phyloP scores from a whole-genome alignment of 2,329 filamentous ascomycete species.

The Arthrobotrys musiformis region DNA sequence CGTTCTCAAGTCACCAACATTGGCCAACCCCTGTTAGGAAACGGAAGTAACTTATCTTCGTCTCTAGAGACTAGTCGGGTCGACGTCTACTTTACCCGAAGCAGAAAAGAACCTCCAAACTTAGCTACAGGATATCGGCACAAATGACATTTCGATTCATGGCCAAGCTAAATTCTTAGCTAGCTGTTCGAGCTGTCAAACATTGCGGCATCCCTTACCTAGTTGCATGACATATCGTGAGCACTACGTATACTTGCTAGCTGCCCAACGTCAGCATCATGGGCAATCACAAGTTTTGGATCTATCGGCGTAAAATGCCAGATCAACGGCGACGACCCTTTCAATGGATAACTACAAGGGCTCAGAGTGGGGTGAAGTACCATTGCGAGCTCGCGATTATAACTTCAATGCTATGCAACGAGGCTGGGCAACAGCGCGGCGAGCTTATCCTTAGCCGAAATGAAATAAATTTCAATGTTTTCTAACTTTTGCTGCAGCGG shows the following conservation, averaged over 20 bases:
- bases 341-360: not conserved
- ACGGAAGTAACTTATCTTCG: slow-evolving; percentile 12
- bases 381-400: not conserved
- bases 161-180: not conserved
- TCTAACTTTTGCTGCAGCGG: too few relatives aligned
- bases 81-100: not conserved
- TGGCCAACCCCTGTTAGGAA: slow-evolving; percentile 8
- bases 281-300: not conserved
- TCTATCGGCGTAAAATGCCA: slow-evolving; percentile 5
- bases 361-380: not conserved
- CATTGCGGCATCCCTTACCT: not conserved
- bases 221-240: slow-evolving; percentile 37
- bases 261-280: slow-evolving; percentile 15
- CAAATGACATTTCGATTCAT: not conserved
- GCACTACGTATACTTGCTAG: slow-evolving; percentile 43
- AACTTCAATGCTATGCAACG: not conserved
- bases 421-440: not conserved
- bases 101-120: slow-evolving; percentile 24
- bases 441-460: slow-evolving; percentile 21
- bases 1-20: not conserved
- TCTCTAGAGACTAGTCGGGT: slow-evolving; percentile 1
- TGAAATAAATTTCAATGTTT: not conserved
- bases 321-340: slow-evolving; percentile 3
- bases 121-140: slow-evolving; percentile 36
- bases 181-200: not conserved